A percentile compares a stretch with the other conserved stretches of the same genome.
phyloP scores from a whole-genome alignment of 1,284 basidiomycete genomes.

The Trametes versicolor region DNA sequence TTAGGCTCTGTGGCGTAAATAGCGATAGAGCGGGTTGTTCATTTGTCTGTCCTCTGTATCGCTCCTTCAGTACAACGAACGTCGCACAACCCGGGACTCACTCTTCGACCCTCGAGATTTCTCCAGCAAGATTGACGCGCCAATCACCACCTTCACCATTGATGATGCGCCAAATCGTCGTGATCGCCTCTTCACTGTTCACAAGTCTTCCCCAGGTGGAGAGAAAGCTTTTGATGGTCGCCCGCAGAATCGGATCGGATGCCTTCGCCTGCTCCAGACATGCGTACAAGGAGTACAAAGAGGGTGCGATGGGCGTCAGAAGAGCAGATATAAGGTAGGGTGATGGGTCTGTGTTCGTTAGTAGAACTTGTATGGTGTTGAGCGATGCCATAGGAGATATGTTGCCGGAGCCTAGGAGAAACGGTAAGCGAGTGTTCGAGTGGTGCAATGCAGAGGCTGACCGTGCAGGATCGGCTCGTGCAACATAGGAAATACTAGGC shows the following conservation, averaged over 20 bases:
- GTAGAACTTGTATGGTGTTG: conserved; percentile 59
- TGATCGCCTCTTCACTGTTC: conserved; percentile 58
- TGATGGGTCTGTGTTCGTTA: conserved; percentile 83
- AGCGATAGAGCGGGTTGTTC: conserved; percentile 49
- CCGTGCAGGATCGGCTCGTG: conserved; percentile 54
- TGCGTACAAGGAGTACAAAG: conserved; percentile 72
- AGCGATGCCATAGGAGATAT: conserved; percentile 53
- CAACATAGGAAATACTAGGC: conserved; percentile 53
- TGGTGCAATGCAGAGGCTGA: neutral
- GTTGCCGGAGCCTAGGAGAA: conserved; percentile 15
- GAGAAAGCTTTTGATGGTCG: conserved; percentile 67
- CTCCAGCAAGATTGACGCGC: conserved; percentile 62
- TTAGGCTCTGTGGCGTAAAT: conserved; percentile 61
- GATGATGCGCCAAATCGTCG: conserved; percentile 70
- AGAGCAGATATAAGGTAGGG: conserved; percentile 70
- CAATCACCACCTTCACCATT: conserved; percentile 64
- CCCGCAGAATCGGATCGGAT: conserved; percentile 68
- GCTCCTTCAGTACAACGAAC: neutral
- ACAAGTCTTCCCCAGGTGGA: conserved; percentile 80
- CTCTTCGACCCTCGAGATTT: conserved; percentile 54
- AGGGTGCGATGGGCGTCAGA: conserved; percentile 73
- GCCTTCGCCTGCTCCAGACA: conserved; percentile 63
- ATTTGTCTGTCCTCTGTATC: conserved; percentile 29
- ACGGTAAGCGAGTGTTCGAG: neutral
- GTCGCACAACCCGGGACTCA: conserved; percentile 39